Percentiles rank a stretch among this genome's conserved stretches.
These are phyloP conservation scores for Ordospora pajunii DNA, from an alignment of 371 early-diverging fungal species.

Conservation along the genomic window DNA sequence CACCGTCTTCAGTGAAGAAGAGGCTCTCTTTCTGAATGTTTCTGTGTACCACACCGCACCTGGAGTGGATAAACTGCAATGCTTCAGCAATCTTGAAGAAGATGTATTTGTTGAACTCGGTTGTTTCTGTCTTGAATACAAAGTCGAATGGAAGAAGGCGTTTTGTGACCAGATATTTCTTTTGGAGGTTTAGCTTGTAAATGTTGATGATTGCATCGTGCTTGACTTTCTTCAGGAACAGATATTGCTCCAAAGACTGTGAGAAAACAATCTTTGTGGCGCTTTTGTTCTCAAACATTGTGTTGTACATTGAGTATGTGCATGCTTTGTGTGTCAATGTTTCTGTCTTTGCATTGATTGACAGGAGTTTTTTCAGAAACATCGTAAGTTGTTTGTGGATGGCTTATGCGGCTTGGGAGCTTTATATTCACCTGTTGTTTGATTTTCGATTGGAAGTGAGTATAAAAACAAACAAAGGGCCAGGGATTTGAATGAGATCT, in stretches of 20 bases:
- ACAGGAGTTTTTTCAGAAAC: conserved; percentile 26
- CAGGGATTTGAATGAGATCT: conserved; percentile 50
- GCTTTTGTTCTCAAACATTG: conserved; percentile 1
- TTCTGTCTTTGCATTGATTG: conserved; percentile 6
- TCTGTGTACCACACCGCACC: conserved; percentile 26
- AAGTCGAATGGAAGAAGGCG: conserved; percentile 29
- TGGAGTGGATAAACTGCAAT: conserved; percentile 27
- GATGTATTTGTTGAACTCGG: conserved; percentile 38
- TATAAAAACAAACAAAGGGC: conserved; percentile 7
- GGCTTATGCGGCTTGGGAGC: not conserved
- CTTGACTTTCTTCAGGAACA: conserved; percentile 10
- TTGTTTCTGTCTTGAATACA: not conserved
- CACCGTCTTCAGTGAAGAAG: conserved; percentile 44
- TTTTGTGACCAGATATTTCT: conserved; percentile 21
- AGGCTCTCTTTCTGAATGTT: conserved; percentile 37
- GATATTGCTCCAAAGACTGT: not conserved
- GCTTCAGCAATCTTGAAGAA: conserved; percentile 24
- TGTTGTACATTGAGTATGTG: conserved; percentile 8
- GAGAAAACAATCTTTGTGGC: conserved; percentile 14
- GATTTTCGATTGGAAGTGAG: not conserved
- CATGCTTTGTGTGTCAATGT: conserved; percentile 1
- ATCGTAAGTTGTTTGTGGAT: not conserved
- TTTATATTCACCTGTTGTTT: not conserved
- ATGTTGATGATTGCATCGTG: conserved; percentile 15
- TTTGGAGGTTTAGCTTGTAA: conserved; percentile 4